These are phyloP conservation scores for Aspergillus bombycis DNA, from an alignment of 2,329 filamentous ascomycete genomes.

Conservation along the genomic window DNA sequence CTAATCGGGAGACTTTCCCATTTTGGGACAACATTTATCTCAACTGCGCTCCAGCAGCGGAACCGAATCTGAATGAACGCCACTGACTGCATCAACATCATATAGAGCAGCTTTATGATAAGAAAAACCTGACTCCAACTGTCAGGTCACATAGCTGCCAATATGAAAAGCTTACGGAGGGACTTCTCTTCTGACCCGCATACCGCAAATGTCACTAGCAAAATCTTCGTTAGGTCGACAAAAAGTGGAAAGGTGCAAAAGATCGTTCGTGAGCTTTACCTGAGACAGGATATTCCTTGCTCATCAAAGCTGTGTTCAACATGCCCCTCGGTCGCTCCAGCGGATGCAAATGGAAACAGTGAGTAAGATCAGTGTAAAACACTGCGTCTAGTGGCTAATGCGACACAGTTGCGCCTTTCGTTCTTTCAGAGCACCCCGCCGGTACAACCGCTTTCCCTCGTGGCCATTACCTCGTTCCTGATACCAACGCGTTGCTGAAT, in stretches of 20 bases:
- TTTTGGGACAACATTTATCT: constrained; percentile 21
- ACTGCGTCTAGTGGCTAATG: constrained; percentile 23
- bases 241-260: constrained; percentile 98
- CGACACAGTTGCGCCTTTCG: constrained; percentile 71
- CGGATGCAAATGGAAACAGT: constrained; percentile 79
- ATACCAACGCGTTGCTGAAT: constrained; percentile 93
- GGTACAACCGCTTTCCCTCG: constrained; percentile 79
- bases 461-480: constrained; percentile 92
- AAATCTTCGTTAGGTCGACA: constrained; percentile 92
- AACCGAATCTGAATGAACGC: constrained; percentile 19
- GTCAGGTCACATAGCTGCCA: constrained; percentile 22
- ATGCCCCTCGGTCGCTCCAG: constrained; percentile 75
- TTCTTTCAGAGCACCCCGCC: constrained; percentile 85
- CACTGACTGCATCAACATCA: constrained; percentile 14
- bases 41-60: constrained; percentile 18
- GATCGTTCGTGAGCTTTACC: constrained; percentile 94
- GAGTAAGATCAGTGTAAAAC: constrained; percentile 20
- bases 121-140: constrained; percentile 8
- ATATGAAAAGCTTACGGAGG: constrained; percentile 67
- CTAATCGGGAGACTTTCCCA: constrained; percentile 29
- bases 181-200: constrained; percentile 56
- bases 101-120: constrained; percentile 25
- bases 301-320: constrained; percentile 83
- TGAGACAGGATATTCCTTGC: constrained; percentile 95
- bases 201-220: constrained; percentile 83